Base-by-base conservation (phyloP, 768 basidiomycete genomes). In the Clathrus columnatus region DNA sequence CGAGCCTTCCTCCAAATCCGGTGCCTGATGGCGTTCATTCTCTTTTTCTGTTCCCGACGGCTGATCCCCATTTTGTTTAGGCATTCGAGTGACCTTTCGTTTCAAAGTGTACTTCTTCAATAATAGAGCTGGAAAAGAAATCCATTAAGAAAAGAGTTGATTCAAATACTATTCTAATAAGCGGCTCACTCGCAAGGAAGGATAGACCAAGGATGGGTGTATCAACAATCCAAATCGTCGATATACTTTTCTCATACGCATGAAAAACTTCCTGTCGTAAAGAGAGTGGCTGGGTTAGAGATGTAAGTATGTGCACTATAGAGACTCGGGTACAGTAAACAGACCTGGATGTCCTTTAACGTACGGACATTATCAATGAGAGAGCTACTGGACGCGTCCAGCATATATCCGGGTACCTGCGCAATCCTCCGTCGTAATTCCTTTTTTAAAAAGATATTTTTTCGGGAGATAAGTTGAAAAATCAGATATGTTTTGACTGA, bases 151-250 rank as follows among this genome's bases (percentile, higher is more conserved):
- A n/a, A n/a, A n/a, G n/a, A n/a, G n/a, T n/a, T n/a, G n/a, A n/a
- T n/a, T n/a, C n/a, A n/a, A n/a, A n/a, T n/a, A n/a, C n/a, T n/a
- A n/a, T n/a, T n/a, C n/a, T n/a, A n/a, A n/a, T n/a, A n/a, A n/a
- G n/a, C n/a, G n/a, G n/a, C n/a, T n/a, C n/a, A n/a, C n/a, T n/a
- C n/a, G n/a, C n/a, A n/a, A n/a, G n/a, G n/a, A n/a, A n/a, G n/a
- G n/a, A n/a, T n/a, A n/a, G n/a, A n/a, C 46, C 46, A 14, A 11
- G 11, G 46, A 48, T 11, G 11, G 80, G 83, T 10, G 82, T 82
- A 65, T 73, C 73, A 7, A 82, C 80, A n/a, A 84, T 58, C 84
- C 85, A 87, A 23, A 87, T 80, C 45, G 65, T 66, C 58, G 75
- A 74, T 29, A 87, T 80, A 2, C 84, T 80, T 26, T 72, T 70